Conservation (phyloP, 139 green algal species). For the Yamagishiella unicocca region DNA sequence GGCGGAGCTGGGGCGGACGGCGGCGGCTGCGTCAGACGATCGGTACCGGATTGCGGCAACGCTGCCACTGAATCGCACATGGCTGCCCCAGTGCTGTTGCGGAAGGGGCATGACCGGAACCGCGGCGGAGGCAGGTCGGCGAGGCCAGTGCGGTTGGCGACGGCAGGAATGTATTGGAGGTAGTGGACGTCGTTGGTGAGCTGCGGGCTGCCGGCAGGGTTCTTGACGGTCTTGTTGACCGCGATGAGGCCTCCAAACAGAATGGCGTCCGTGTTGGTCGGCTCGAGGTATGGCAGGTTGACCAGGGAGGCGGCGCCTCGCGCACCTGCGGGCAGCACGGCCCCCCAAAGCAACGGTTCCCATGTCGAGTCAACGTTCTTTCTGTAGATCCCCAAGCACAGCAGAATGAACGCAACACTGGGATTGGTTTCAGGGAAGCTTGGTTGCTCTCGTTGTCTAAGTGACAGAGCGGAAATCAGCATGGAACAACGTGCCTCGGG, state of each 20-base stretch:
- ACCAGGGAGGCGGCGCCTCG: constrained; percentile 4
- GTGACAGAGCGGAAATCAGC: too few species aligned
- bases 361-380: background rate
- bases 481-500: too few species aligned
- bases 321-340: background rate
- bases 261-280: constrained; percentile 14
- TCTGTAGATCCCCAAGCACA: background rate
- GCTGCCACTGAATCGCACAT: background rate
- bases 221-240: background rate
- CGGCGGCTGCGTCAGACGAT: too few species aligned
- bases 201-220: background rate
- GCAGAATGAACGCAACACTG: background rate
- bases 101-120: constrained; percentile 19
- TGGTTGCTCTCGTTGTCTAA: background rate
- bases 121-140: constrained; percentile 4
- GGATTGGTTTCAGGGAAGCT: background rate
- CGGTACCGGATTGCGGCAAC: too few species aligned
- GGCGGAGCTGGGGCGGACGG: too few species aligned
- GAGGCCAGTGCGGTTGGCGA: background rate
- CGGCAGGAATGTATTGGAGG: constrained; percentile 19
- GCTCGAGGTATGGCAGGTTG: background rate
- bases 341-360: too few species aligned
- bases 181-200: constrained; percentile 41
- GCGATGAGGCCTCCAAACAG: constrained; percentile 28
- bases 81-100: too few species aligned